Evolutionary conservation across 768 basidiomycete species (phyloP).

Genomic region (Serendipita sp.): DNA sequence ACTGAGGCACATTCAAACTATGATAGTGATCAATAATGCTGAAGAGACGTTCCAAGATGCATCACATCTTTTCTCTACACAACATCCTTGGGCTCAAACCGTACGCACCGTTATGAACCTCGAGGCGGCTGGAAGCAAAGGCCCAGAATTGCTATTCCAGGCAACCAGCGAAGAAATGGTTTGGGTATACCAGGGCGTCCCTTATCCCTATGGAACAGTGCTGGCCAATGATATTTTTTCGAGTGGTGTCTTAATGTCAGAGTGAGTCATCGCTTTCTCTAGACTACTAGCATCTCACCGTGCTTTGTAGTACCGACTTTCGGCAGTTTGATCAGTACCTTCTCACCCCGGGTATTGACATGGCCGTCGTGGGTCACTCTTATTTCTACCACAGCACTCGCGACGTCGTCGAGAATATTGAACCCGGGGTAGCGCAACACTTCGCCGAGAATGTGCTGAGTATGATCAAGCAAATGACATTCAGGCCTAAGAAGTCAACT

Average conservation of each 20-base stretch:
- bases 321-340: constrained; percentile 84
- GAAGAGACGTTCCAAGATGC: constrained; percentile 93
- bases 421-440: constrained; percentile 72
- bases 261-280: constrained; percentile 33
- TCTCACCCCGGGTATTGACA: constrained; percentile 82
- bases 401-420: constrained; percentile 72
- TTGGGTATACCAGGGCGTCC: constrained; percentile 70
- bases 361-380: constrained; percentile 82
- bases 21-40: constrained; percentile 79
- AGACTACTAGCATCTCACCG: constrained; percentile 7
- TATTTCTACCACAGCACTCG: constrained; percentile 91
- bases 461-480: constrained; percentile 58
- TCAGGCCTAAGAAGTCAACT: constrained; percentile 14
- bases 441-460: constrained; percentile 83
- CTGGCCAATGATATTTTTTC: constrained; percentile 86
- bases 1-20: background rate
- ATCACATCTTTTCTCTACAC: constrained; percentile 83
- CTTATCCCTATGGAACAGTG: constrained; percentile 75
- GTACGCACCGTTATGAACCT: constrained; percentile 80
- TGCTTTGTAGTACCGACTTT: constrained; percentile 64
- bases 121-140: constrained; percentile 81
- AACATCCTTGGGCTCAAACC: constrained; percentile 56
- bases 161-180: constrained; percentile 94
- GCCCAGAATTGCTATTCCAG: constrained; percentile 86
- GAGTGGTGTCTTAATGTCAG: constrained; percentile 77